Percentiles rank a stretch among this genome's conserved stretches.
phyloP scores from a whole-genome alignment of 2,329 filamentous ascomycete species.

The Epichloe elymi region DNA sequence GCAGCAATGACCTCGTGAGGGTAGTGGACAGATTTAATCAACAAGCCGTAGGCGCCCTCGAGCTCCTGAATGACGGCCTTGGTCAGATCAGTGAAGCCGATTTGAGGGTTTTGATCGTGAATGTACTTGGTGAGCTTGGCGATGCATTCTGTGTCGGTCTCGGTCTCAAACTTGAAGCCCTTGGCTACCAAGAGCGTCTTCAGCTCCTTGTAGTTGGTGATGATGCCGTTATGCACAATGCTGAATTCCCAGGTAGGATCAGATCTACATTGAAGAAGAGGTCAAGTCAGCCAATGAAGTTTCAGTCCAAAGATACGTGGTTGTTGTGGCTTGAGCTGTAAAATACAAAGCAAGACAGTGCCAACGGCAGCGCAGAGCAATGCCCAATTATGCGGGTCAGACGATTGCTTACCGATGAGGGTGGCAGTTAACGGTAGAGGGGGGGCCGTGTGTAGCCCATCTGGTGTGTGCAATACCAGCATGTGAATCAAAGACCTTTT shows the following conservation, averaged over 20 bases:
- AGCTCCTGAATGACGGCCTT: constrained; percentile 98
- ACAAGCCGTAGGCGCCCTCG: constrained; percentile 89
- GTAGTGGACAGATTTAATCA: constrained; percentile 98
- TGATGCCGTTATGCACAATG: constrained; percentile 98
- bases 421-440: constrained; percentile 92
- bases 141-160: constrained; percentile 98
- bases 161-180: constrained; percentile 97
- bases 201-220: constrained; percentile 99
- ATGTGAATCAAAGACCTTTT: constrained; percentile 94
- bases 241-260: constrained; percentile 93
- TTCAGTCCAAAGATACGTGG: not conserved
- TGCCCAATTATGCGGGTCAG: no score
- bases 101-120: constrained; percentile 83
- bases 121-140: constrained; percentile 98
- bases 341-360: no score
- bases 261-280: constrained; percentile 45
- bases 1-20: constrained; percentile 96
- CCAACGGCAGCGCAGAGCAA: no score
- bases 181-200: constrained; percentile 86
- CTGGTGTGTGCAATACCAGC: constrained; percentile 97
- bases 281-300: constrained; percentile 6
- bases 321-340: not conserved
- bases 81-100: constrained; percentile 91
- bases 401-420: constrained; percentile 65
- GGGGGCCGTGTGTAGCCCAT: constrained; percentile 95